Evolutionary conservation across 345 rosid genomes (phyloP), one percentile per base, ranked within the genome.

Genomic region (Microthlaspi erraticum): DNA sequence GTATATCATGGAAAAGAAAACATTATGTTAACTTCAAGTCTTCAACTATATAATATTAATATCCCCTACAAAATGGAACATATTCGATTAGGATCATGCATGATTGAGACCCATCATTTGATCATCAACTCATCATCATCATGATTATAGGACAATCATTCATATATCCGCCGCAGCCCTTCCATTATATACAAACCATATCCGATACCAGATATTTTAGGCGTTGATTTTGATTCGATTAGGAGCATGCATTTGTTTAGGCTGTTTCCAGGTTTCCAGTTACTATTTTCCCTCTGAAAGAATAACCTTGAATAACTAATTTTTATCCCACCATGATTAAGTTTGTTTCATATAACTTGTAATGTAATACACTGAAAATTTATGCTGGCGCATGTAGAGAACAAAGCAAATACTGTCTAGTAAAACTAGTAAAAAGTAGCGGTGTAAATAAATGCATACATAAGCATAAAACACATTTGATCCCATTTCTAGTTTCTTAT

Each of bases 71-170:
- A 74, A 51, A 74, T 67, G 78, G 78, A 67, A 67, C 68, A 74
- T 74, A 74, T 74, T 74, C 78, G 78, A 60, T 52, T 74, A 60
- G 41, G 68, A 74, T 74, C 62, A 68, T 74, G 78, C 68, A 74
- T 74, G 62, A 74, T 74, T 60, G 62, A 60, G 73, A 67, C 57
- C 58, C 64, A 74, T 74, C 78, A 74, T 67, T 67, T 74, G 55
- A 74, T 66, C 46, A 74, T 57, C 32, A 74, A 18, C 36, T 66
- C 46, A 66, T 57, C 32, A 74, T 31, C 36, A 69, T 33, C 58
- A 72, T 74, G 49, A 74, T 59, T 74, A 42, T 33, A 59, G 60
- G 59, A 43, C 68, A 74, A 74, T 74, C 73, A 74, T 74, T 55
- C 56, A 59, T 66, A 66, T 60, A 42, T 60, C 48, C 56, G 78